Evolutionary conservation across 106 monocot species (phyloP).

Genomic region (Dendrobium catenatum): DNA sequence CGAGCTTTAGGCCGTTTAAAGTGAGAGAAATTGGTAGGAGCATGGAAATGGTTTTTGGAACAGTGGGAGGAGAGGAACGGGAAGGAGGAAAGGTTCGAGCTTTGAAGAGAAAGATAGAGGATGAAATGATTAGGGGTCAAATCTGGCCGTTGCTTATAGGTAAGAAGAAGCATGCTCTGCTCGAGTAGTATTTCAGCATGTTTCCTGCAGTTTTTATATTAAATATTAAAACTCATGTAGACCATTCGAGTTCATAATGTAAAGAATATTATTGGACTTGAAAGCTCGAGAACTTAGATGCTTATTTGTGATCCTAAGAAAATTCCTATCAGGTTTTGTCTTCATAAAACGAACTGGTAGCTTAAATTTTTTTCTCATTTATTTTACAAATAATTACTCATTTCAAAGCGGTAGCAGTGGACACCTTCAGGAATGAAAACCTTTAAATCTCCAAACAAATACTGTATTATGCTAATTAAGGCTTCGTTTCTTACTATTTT

Average conservation of each 20-base stretch:
- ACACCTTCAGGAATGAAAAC: no score
- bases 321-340: slow-evolving; percentile 66
- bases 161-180: background rate
- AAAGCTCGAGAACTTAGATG: slow-evolving; percentile 54
- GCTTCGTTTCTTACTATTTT: no score
- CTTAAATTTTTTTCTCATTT: background rate
- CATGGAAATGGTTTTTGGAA: no score
- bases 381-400: background rate
- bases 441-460: no score
- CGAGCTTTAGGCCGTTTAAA: no score
- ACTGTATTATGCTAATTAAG: no score
- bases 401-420: background rate
- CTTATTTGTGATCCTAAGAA: slow-evolving; percentile 55
- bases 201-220: background rate
- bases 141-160: slow-evolving; percentile 7
- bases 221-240: background rate
- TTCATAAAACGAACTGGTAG: background rate
- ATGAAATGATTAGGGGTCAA: no score
- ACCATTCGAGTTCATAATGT: background rate
- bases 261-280: background rate
- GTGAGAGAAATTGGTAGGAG: no score
- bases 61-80: no score
- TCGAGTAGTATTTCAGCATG: background rate
- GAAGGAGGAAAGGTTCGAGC: no score
- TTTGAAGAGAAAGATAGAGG: no score